Conservation (phyloP, 345 rosid genomes). For the Durio zibethinus region DNA sequence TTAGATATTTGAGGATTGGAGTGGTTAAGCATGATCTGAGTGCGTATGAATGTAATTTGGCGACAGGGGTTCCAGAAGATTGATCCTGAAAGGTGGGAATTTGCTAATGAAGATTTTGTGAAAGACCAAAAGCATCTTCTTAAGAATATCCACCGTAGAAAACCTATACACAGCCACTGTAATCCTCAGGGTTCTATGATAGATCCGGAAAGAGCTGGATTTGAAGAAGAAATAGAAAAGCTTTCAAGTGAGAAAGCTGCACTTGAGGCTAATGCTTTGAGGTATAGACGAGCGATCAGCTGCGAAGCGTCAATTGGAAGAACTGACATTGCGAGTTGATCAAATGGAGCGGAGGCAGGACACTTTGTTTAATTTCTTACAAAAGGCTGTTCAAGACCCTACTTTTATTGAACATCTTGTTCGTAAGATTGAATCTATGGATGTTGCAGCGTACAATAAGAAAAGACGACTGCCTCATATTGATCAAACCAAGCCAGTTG, state of each 20-base stretch:
- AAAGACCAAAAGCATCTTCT: constrained; percentile 88
- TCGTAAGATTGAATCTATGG: constrained; percentile 62
- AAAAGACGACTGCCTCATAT: constrained; percentile 72
- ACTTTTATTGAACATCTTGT: constrained; percentile 57
- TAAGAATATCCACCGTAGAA: constrained; percentile 73
- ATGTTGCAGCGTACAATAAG: constrained; percentile 66
- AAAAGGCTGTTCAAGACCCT: constrained; percentile 54
- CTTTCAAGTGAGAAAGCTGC: constrained; percentile 48
- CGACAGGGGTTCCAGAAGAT: constrained; percentile 84
- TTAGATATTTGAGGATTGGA: neutral
- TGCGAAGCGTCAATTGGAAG: constrained; percentile 60
- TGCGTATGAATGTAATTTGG: neutral
- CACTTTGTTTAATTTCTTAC: constrained; percentile 46
- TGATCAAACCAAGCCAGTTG: constrained; percentile 53
- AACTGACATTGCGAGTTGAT: constrained; percentile 44
- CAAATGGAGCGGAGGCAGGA: constrained; percentile 70
- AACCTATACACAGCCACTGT: constrained; percentile 92
- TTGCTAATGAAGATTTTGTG: constrained; percentile 76
- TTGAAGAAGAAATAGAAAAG: constrained; percentile 68
- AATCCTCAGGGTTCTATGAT: constrained; percentile 46
- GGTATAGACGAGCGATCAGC: constrained; percentile 53
- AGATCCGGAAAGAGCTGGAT: constrained; percentile 70
- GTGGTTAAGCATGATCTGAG: neutral
- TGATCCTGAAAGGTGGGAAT: constrained; percentile 93
- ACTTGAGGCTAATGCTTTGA: constrained; percentile 55